Evolutionary conservation across 2,329 filamentous ascomycete genomes (phyloP).

Genomic region (Cryphonectria nitschkei): DNA sequence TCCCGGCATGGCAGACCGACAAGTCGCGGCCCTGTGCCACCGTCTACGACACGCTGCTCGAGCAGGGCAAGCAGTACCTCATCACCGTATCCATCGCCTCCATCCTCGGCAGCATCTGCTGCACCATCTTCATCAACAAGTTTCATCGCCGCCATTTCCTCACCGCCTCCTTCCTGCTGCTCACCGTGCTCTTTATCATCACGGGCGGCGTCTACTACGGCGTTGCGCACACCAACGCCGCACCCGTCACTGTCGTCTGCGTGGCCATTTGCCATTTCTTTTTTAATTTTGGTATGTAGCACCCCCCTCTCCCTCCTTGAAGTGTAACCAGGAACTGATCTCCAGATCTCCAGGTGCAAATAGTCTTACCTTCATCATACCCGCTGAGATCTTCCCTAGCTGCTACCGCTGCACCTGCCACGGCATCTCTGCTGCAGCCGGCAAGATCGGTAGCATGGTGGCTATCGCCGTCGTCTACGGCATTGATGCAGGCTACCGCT

Average conservation of each 20-base stretch:
- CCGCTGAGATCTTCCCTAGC: slow-evolving; percentile 67
- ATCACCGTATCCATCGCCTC: slow-evolving; percentile 56
- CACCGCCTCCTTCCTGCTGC: slow-evolving; percentile 52
- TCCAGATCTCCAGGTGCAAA: slow-evolving; percentile 52
- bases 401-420: slow-evolving; percentile 66
- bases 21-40: slow-evolving; percentile 52
- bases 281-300: slow-evolving; percentile 55
- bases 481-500: slow-evolving; percentile 50
- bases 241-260: slow-evolving; percentile 52
- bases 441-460: slow-evolving; percentile 61
- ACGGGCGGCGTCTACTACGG: slow-evolving; percentile 53
- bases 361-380: slow-evolving; percentile 65
- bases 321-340: not conserved
- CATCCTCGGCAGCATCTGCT: slow-evolving; percentile 53
- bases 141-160: slow-evolving; percentile 54
- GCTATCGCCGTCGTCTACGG: slow-evolving; percentile 55
- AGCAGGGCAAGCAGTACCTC: slow-evolving; percentile 57
- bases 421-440: slow-evolving; percentile 63
- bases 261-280: slow-evolving; percentile 58
- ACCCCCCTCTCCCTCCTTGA: not conserved
- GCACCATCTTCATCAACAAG: slow-evolving; percentile 51
- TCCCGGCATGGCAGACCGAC: slow-evolving; percentile 56
- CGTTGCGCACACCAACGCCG: slow-evolving; percentile 45
- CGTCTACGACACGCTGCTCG: slow-evolving; percentile 55
- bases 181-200: slow-evolving; percentile 51